These are phyloP conservation scores for Toxoplasma gondii DNA, from an alignment of 169 alveolate species.

Conservation along the genomic window DNA sequence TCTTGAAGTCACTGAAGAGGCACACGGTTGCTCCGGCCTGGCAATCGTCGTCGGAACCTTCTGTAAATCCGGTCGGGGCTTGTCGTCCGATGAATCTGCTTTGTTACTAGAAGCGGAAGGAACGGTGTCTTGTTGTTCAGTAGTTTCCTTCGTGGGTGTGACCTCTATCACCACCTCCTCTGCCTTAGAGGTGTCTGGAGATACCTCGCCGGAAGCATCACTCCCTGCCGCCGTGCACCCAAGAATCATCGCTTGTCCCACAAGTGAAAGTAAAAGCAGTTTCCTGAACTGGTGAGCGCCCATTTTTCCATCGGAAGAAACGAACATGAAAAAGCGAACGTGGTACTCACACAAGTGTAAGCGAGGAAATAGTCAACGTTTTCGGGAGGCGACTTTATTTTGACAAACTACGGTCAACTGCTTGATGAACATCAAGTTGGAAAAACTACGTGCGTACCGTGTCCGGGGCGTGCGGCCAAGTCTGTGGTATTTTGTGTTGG, in stretches of 20 bases:
- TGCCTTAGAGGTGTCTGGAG: neutral
- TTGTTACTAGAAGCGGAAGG: neutral
- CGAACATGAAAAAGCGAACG: no score
- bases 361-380: no score
- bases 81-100: no score
- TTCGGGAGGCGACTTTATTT: no score
- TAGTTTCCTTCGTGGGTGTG: neutral
- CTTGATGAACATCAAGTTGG: neutral
- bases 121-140: neutral
- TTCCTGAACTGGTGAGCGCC: neutral
- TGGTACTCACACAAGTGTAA: no score
- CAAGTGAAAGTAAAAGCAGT: neutral
- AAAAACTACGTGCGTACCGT: neutral
- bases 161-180: neutral
- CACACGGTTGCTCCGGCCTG: neutral
- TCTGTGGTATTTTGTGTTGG: neutral
- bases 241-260: neutral
- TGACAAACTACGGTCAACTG: no score
- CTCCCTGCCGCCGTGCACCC: neutral
- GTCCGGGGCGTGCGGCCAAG: neutral
- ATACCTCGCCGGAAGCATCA: neutral
- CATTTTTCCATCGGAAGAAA: neutral
- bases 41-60: no score
- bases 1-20: neutral
- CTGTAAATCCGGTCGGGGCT: no score